phyloP scores from a whole-genome alignment of 345 rosid species.

The Eucalyptus regnans region DNA sequence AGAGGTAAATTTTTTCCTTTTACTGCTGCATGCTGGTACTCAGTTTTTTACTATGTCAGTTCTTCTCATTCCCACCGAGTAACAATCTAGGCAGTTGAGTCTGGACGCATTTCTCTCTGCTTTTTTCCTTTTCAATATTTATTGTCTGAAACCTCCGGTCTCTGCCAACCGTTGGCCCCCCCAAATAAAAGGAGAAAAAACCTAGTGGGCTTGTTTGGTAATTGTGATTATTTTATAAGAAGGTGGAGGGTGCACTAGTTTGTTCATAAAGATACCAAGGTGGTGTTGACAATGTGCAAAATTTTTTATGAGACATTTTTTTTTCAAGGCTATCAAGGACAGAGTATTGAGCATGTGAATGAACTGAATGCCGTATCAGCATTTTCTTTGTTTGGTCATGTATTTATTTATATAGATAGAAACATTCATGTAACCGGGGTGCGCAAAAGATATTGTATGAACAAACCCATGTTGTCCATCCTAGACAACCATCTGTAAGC shows the following conservation, averaged over 20 bases:
- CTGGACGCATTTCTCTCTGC: background rate
- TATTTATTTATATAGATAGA: background rate
- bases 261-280: background rate
- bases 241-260: background rate
- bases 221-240: background rate
- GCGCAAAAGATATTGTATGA: background rate
- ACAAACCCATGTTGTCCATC: background rate
- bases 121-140: conserved; percentile 5
- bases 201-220: background rate
- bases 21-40: conserved; percentile 2
- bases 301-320: background rate
- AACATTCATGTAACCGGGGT: background rate
- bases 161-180: background rate
- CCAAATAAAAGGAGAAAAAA: background rate
- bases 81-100: conserved; percentile 20
- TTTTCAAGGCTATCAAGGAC: background rate
- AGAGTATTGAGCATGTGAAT: background rate
- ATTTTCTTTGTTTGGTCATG: background rate
- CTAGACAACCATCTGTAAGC: background rate
- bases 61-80: conserved; percentile 6
- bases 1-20: conserved; percentile 13
- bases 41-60: background rate
- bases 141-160: background rate
- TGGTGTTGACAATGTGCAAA: background rate
- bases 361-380: background rate